Evolutionary conservation across 176 grass and related monocot genomes (phyloP).

Genomic region (bread wheat (Triticum aestivum)): DNA sequence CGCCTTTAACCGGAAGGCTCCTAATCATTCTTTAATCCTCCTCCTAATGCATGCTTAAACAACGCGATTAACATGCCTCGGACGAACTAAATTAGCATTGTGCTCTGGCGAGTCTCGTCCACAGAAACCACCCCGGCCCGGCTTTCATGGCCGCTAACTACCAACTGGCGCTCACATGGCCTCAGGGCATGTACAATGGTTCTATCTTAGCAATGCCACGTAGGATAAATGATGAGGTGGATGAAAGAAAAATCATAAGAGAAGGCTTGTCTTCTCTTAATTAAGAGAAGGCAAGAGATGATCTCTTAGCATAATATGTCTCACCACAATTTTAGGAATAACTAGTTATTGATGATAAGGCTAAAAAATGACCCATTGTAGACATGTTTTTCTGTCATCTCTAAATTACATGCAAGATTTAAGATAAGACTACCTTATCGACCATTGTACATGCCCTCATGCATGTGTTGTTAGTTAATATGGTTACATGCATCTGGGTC

Average conservation of each 20-base stretch:
- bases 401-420: no score
- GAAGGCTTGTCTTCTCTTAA: no score
- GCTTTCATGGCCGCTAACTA: slow-evolving; percentile 7
- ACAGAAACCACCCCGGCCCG: neutral
- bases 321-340: no score
- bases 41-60: neutral
- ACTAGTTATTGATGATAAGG: no score
- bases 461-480: neutral
- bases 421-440: no score
- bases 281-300: no score
- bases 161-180: slow-evolving; percentile 37
- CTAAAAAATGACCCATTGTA: no score
- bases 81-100: neutral
- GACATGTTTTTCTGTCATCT: no score
- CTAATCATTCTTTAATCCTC: neutral
- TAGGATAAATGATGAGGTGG: no score
- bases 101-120: neutral
- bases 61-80: neutral
- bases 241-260: no score
- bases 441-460: neutral
- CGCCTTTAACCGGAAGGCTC: neutral
- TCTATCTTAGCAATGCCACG: no score
- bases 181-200: neutral
- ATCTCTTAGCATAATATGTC: no score
- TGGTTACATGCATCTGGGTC: neutral